phyloP scores from a whole-genome alignment of 208 protist genomes.

The Angomonas ambiguus region DNA sequence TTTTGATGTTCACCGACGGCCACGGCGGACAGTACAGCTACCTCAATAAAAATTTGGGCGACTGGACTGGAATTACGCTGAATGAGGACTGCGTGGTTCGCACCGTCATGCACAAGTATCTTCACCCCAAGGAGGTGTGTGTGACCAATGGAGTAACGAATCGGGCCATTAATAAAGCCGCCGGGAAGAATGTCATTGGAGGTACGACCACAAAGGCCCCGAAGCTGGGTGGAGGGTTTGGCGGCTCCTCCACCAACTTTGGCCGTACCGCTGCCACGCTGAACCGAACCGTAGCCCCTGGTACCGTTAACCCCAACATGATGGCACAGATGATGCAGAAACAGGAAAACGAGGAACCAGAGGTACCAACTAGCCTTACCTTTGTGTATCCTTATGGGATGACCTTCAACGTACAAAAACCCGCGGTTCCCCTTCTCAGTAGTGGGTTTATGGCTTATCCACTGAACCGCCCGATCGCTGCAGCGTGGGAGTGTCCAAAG shows the following conservation, averaged over 20 bases:
- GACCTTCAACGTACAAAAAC: slow-evolving; percentile 92
- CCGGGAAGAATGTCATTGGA: slow-evolving; percentile 81
- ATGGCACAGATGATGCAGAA: slow-evolving; percentile 25
- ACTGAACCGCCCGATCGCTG: slow-evolving; percentile 90
- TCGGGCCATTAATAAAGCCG: slow-evolving; percentile 90
- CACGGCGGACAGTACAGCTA: slow-evolving; percentile 85
- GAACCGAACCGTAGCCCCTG: slow-evolving; percentile 49
- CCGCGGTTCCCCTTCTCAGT: slow-evolving; percentile 91
- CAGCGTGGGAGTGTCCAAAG: slow-evolving; percentile 69
- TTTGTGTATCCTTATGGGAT: slow-evolving; percentile 96
- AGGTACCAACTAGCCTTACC: slow-evolving; percentile 54
- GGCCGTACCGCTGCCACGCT: slow-evolving; percentile 29
- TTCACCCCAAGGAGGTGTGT: slow-evolving; percentile 95
- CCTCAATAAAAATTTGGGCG: slow-evolving; percentile 69
- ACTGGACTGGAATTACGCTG: slow-evolving; percentile 90
- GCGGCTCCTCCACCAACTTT: slow-evolving; percentile 5
- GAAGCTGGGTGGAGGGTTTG: slow-evolving; percentile 9
- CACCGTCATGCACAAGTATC: slow-evolving; percentile 94
- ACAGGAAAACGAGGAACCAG: slow-evolving; percentile 22
- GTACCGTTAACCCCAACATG: slow-evolving; percentile 31
- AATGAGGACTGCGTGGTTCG: slow-evolving; percentile 94
- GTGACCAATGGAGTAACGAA: slow-evolving; percentile 95
- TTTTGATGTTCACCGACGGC: slow-evolving; percentile 90
- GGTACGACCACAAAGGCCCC: slow-evolving; percentile 4
- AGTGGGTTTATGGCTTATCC: slow-evolving; percentile 95